phyloP scores from a whole-genome alignment of 2,329 filamentous ascomycete species.

The Cercospora sp. region DNA sequence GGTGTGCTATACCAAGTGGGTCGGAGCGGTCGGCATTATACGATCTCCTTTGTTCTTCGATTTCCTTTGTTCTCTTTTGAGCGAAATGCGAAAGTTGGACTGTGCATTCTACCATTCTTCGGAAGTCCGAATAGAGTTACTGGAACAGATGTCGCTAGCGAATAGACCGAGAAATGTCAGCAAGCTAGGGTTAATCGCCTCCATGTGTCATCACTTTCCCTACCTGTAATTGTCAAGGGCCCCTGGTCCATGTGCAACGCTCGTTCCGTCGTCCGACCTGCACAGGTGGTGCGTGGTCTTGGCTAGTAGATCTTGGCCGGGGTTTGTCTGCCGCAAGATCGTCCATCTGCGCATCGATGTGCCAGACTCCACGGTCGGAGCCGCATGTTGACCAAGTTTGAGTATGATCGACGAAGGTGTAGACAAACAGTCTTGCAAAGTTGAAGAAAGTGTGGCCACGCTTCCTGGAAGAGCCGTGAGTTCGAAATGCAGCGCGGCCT shows the following conservation, averaged over 20 bases:
- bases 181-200: not conserved
- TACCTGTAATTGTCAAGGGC: not conserved
- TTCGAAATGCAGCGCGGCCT: not conserved
- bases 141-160: not conserved
- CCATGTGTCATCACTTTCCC: slow-evolving; percentile 1
- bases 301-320: not conserved
- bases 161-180: slow-evolving; percentile 2
- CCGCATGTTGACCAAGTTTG: not conserved
- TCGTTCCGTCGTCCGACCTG: not conserved
- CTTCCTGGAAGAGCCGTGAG: not conserved
- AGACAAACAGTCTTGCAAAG: not conserved
- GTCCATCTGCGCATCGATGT: not conserved
- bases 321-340: not conserved
- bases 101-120: not conserved
- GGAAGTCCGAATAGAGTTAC: slow-evolving; percentile 11
- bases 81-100: not conserved
- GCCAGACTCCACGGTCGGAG: not conserved
- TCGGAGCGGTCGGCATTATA: not conserved
- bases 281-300: slow-evolving; percentile 3
- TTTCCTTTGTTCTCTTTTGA: not conserved
- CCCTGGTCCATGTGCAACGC: slow-evolving; percentile 2
- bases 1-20: slow-evolving; percentile 10
- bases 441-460: not conserved
- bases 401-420: not conserved
- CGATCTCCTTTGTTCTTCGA: slow-evolving; percentile 1